Base-by-base conservation (phyloP, 2,329 filamentous ascomycete genomes). In the Scedosporium minutisporum region DNA sequence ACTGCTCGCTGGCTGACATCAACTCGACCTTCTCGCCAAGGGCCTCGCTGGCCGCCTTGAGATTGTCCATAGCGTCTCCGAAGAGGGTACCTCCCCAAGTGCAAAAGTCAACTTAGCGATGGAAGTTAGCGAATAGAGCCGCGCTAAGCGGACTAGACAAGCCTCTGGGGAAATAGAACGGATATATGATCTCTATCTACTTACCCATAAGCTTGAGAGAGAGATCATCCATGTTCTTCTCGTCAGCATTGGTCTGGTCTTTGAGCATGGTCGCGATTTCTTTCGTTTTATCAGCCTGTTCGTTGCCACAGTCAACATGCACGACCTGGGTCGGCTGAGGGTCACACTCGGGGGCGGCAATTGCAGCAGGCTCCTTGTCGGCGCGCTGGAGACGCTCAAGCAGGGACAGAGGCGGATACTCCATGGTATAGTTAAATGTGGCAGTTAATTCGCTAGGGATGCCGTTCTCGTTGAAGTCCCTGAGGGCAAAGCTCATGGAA, bases 71-170 rank as follows among this genome's bases (percentile, higher is more conserved):
- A 63, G 78, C 79, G 27, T 69, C 65, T 27, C 77, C 68, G 66
- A 78, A 81, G 14, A 76, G 65, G 42, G 75, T 63, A 65, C 78
- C 78, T 66, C 71, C 73, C 55, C 68, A 64, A 63, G 76, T 71
- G 65, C 79, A 79, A 4, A 80, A 57, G n/a, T 29, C 48, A 29
- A 41, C 60, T 61, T 41, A 41, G 9, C 7, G 6, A 16, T 9
- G 9, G 9, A 16, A 21, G 51, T 57, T 57, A 57, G 25, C 23
- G 25, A 23, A 38, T 38, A 38, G 10, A 6, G 23, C 51, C 3
- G 7, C 51, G 6, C 23, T 14, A 38, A 38, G 33, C 4, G 3
- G 33, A 12, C 33, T 12, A 14, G 10, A 10, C 33, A 38, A 12
- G 33, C 10, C 10, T 18, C 9, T 12, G 44, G 10, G 44, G 44